phyloP scores from a whole-genome alignment of 2,329 filamentous ascomycete genomes.

The Botrytis squamosa region DNA sequence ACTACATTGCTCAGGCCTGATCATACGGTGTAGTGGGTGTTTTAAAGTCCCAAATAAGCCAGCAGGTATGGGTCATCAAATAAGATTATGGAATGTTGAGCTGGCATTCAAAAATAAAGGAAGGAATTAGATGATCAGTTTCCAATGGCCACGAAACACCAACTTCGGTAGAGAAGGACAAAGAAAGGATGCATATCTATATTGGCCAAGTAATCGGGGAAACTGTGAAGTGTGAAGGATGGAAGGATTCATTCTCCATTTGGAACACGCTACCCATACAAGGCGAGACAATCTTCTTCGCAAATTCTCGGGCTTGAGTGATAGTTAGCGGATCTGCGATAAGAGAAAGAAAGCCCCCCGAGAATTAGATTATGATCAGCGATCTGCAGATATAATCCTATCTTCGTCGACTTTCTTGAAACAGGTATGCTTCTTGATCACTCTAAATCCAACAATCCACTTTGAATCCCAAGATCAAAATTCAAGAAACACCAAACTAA shows the following conservation, averaged over 20 bases:
- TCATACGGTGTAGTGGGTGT: not conserved
- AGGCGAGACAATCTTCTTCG: not conserved
- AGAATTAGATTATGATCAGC: not conserved
- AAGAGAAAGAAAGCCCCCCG: not conserved
- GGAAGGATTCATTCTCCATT: not conserved
- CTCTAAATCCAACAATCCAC: not conserved
- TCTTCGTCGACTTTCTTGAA: not conserved
- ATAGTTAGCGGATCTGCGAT: slow-evolving; percentile 1
- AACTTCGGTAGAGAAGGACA: not conserved
- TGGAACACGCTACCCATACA: slow-evolving; percentile 2
- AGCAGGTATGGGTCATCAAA: not conserved
- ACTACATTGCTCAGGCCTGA: not conserved
- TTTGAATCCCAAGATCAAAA: not conserved
- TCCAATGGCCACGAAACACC: not conserved
- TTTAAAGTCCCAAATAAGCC: not conserved
- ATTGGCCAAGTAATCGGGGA: not conserved
- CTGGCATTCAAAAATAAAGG: not conserved
- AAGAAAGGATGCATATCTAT: not conserved
- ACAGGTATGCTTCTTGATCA: not conserved
- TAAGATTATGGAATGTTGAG: not conserved
- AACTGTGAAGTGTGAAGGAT: not conserved
- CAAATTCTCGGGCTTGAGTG: not conserved
- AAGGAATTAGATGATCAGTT: not conserved
- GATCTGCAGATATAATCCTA: slow-evolving; percentile 16
- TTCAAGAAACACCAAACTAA: not conserved